Base-by-base conservation (phyloP, 306 rosid species). In the Erythrophleum fordii region DNA sequence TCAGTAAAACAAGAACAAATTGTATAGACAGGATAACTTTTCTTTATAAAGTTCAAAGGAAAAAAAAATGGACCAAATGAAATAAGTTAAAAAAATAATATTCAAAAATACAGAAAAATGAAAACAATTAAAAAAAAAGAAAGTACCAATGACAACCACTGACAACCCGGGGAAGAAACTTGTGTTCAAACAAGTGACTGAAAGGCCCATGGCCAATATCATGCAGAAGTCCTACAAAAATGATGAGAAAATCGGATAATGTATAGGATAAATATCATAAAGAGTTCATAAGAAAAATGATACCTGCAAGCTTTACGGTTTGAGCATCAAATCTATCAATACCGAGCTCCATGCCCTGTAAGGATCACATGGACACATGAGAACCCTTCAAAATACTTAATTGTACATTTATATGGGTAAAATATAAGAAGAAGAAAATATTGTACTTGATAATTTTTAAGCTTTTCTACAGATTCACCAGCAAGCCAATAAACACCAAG, bases 201-300 rank as follows among this genome's bases (percentile, higher is more conserved):
- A 90, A 93, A 78, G 99, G 97, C 25, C 97, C 99, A 71, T 95
- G 99, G 71, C 99, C 99, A 56, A 95, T 88, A 86, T 95, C 99
- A 87, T 95, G 99, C 88, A 95, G 49, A 78, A 95, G 99, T 64
- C 99, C 99, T 95, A 78, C 39, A 86, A 76, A 79, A 71, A 35
- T 28, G 51, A 69, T 29, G 42, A 72, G 46, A 51, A 44, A 48
- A 71, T 61, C 37, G 4, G 6, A 53, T 6, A 75, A 79, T 67
- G 46, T 80, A 73, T 46, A 6, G 59, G 77, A 75, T 53, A 25
- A 81, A 55, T 60, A 62, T 37, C 13, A 59, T 14, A 35, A 41
- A 39, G 35, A 69, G 14, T 53, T 37, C 53, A 22, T 41, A 72
- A 60, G 65, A 69, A 85, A 69, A 5, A n/a, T 34, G 41, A 66